phyloP scores from a whole-genome alignment of 2,329 filamentous ascomycete genomes.

The Aspergillus fructus region DNA sequence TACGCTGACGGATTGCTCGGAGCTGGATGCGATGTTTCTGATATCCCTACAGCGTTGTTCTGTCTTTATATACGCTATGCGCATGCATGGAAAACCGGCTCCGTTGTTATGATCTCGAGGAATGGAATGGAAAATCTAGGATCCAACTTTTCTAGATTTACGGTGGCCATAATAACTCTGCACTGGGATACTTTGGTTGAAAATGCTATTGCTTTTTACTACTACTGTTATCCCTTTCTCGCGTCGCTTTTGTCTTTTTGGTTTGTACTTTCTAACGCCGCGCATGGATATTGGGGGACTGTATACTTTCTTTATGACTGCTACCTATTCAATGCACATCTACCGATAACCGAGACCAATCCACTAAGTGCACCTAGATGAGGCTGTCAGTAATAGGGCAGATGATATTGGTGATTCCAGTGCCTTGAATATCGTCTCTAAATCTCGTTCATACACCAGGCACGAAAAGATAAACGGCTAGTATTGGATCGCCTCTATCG shows the following conservation, averaged over 20 bases:
- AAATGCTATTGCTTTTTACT: not conserved
- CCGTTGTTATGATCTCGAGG: not conserved
- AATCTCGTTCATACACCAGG: too few relatives aligned
- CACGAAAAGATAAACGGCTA: too few relatives aligned
- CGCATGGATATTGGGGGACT: not conserved
- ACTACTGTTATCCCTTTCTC: not conserved
- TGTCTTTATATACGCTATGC: not conserved
- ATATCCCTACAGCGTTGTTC: not conserved
- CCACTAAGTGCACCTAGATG: not conserved
- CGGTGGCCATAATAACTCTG: not conserved
- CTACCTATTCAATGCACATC: not conserved
- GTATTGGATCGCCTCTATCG: too few relatives aligned
- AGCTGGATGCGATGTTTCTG: constrained; percentile 14
- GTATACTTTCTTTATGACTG: not conserved
- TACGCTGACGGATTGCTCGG: constrained; percentile 13
- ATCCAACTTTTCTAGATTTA: not conserved
- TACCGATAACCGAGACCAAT: not conserved
- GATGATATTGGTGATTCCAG: not conserved
- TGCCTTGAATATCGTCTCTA: too few relatives aligned
- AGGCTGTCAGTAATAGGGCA: not conserved
- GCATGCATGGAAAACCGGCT: not conserved
- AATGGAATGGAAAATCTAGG: not conserved
- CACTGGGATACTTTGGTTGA: not conserved
- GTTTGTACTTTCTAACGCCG: not conserved
- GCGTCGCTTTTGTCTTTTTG: not conserved